Conservation (phyloP, 1,284 basidiomycete genomes). For the Porphyrellus sp. region DNA sequence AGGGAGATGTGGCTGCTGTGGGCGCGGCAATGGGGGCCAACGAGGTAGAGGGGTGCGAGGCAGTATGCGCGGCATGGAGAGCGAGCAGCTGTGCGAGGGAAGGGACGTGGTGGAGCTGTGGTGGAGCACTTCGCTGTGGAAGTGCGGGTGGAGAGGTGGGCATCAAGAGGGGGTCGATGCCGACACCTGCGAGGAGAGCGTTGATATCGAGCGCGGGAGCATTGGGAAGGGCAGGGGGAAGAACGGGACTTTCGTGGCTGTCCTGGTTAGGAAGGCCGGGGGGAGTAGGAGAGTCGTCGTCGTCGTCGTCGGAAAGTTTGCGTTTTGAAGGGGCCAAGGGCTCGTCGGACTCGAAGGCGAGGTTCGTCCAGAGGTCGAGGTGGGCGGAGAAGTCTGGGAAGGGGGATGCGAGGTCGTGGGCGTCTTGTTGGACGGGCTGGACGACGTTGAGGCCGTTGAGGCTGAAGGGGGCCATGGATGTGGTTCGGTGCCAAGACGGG, state of each 20-base stretch:
- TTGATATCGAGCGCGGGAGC: slow-evolving; percentile 49
- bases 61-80: slow-evolving; percentile 44
- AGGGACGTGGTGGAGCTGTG: slow-evolving; percentile 35
- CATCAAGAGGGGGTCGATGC: slow-evolving; percentile 53
- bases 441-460: slow-evolving; percentile 78
- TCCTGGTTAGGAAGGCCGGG: slow-evolving; percentile 10
- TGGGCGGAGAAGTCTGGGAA: slow-evolving; percentile 75
- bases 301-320: slow-evolving; percentile 35
- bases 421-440: slow-evolving; percentile 49
- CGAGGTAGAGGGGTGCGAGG: slow-evolving; percentile 21
- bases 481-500: background rate
- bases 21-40: slow-evolving; percentile 18
- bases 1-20: slow-evolving; percentile 1
- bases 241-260: slow-evolving; percentile 36
- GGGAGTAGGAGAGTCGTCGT: slow-evolving; percentile 24
- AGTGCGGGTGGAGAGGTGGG: slow-evolving; percentile 23
- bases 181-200: slow-evolving; percentile 57
- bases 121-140: slow-evolving; percentile 12
- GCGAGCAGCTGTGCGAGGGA: slow-evolving; percentile 67
- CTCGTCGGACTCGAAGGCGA: slow-evolving; percentile 76
- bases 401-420: slow-evolving; percentile 56
- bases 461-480: slow-evolving; percentile 45
- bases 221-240: slow-evolving; percentile 33
- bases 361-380: slow-evolving; percentile 81
- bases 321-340: slow-evolving; percentile 38